A percentile compares a stretch with the other conserved stretches of the same genome.
Evolutionary conservation across 257 asterid genomes (phyloP).

Genomic region (Gardenia jasminoides): DNA sequence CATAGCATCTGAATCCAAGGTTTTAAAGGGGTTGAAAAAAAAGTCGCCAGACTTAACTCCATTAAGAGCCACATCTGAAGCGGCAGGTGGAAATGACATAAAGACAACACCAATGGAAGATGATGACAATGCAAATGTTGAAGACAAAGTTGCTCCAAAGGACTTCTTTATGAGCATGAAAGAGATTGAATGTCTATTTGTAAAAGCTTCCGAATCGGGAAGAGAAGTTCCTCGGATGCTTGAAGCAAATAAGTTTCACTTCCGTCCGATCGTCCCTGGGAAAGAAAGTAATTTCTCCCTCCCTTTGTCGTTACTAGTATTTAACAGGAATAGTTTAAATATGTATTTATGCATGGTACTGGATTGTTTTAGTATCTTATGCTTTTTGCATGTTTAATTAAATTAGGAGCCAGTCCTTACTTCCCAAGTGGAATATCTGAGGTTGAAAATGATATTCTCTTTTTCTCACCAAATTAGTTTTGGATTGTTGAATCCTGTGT

Average conservation of each 20-base stretch:
- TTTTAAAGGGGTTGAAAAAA: conserved; percentile 41
- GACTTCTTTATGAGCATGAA: conserved; percentile 78
- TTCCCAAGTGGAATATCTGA: neutral
- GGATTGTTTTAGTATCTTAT: neutral
- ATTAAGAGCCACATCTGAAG: conserved; percentile 47
- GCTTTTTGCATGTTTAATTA: neutral
- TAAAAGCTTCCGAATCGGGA: conserved; percentile 93
- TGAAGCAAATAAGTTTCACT: conserved; percentile 93
- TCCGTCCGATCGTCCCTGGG: conserved; percentile 73
- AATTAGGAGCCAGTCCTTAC: neutral
- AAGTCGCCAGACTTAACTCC: conserved; percentile 80
- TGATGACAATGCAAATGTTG: conserved; percentile 29
- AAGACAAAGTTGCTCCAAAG: conserved; percentile 64
- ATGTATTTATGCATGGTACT: neutral
- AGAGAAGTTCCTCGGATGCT: conserved; percentile 95
- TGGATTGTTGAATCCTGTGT: neutral
- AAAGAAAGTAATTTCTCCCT: conserved; percentile 55
- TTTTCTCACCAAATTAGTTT: neutral
- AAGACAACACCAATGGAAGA: conserved; percentile 52
- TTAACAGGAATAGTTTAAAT: neutral
- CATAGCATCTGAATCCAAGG: conserved; percentile 39
- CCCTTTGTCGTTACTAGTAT: conserved; percentile 12
- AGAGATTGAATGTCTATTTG: conserved; percentile 72
- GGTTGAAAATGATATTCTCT: neutral
- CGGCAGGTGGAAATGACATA: conserved; percentile 43